These are phyloP conservation scores for Microcyclosporella mali DNA, from an alignment of 2,329 filamentous ascomycete genomes.

Conservation along the genomic window DNA sequence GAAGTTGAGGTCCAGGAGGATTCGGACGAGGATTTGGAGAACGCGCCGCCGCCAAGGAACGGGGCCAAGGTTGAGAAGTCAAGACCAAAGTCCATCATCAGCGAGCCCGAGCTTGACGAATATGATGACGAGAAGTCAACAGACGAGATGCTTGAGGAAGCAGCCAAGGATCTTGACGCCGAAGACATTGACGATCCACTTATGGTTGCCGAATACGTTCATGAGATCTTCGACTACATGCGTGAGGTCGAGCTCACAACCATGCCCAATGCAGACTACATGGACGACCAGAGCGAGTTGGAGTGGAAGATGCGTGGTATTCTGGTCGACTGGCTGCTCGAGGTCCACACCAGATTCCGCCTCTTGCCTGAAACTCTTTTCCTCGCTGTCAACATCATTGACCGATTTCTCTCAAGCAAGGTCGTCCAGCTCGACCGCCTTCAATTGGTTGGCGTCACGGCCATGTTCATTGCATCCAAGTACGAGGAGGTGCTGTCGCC, in stretches of 20 bases:
- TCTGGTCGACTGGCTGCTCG: conserved; percentile 94
- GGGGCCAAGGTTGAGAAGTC: conserved; percentile 35
- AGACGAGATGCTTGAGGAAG: conserved; percentile 33
- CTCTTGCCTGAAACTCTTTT: conserved; percentile 94
- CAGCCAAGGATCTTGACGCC: conserved; percentile 63
- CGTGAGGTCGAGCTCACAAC: conserved; percentile 73
- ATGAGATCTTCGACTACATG: conserved; percentile 95
- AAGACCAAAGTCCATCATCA: conserved; percentile 28
- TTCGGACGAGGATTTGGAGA: conserved; percentile 55
- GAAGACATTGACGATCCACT: conserved; percentile 91
- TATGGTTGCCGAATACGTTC: conserved; percentile 96
- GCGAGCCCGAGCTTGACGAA: conserved; percentile 29
- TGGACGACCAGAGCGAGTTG: conserved; percentile 86
- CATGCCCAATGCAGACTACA: conserved; percentile 89
- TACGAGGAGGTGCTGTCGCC: conserved; percentile 97
- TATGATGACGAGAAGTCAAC: conserved; percentile 33
- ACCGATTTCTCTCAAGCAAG: conserved; percentile 92
- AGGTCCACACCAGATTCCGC: conserved; percentile 95
- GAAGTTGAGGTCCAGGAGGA: conserved; percentile 36
- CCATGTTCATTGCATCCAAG: conserved; percentile 99
- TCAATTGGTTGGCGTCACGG: conserved; percentile 92
- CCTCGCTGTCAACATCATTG: conserved; percentile 95
- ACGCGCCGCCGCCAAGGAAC: conserved; percentile 61
- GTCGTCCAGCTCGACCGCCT: conserved; percentile 93
- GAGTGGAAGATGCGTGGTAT: conserved; percentile 99